These are phyloP conservation scores for Colletotrichum liaoningense DNA, from an alignment of 2,329 filamentous ascomycete genomes.

Conservation along the genomic window DNA sequence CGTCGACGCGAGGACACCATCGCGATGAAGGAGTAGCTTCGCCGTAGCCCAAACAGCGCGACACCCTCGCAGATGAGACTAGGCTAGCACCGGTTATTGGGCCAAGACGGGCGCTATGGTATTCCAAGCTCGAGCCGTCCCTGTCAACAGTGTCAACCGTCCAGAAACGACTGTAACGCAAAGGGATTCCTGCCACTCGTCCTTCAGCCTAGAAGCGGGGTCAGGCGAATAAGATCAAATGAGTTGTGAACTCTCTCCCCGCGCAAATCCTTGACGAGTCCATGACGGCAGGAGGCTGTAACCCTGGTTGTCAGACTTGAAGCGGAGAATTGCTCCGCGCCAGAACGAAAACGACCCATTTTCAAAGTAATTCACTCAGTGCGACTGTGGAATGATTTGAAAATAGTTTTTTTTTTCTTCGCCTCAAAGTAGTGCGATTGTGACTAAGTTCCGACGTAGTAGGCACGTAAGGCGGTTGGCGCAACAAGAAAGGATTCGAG, in stretches of 20 bases:
- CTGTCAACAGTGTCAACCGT: not conserved
- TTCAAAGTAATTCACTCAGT: not conserved
- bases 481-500: not conserved
- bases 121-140: not conserved
- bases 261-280: not conserved
- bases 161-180: not conserved
- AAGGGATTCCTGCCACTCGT: not conserved
- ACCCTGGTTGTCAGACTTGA: not conserved
- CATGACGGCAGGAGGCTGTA: slow-evolving; percentile 17
- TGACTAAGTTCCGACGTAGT: not conserved
- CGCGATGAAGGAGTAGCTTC: not conserved
- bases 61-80: slow-evolving; percentile 15
- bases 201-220: slow-evolving; percentile 1
- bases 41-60: not conserved
- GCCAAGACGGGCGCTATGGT: slow-evolving; percentile 5
- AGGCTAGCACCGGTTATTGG: not conserved
- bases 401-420: not conserved
- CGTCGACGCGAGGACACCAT: slow-evolving; percentile 8
- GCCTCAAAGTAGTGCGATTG: not conserved
- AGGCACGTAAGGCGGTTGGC: not conserved
- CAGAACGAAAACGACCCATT: not conserved
- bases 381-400: not conserved
- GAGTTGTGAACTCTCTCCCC: not conserved
- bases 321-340: not conserved
- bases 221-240: not conserved